Evolutionary conservation across 352 stramenopile genomes (phyloP).

Genomic region (Phytophthora megakarya): DNA sequence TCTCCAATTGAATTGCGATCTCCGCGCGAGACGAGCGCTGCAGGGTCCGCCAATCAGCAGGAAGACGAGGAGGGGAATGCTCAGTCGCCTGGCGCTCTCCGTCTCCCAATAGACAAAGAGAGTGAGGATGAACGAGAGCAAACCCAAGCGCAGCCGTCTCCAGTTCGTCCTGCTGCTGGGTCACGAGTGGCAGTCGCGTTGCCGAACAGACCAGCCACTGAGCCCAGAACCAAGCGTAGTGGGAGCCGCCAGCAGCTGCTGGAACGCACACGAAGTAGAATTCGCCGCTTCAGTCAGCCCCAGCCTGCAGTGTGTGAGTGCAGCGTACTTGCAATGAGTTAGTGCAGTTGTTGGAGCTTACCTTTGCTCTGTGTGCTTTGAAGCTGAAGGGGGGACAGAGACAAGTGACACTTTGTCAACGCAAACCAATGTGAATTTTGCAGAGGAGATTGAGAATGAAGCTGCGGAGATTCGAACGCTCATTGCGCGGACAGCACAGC

Average conservation of each 20-base stretch:
- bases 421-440: constrained; percentile 18
- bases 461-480: constrained; percentile 38
- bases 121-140: constrained; percentile 21
- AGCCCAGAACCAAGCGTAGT: constrained; percentile 6
- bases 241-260: constrained; percentile 24
- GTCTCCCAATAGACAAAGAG: constrained; percentile 12
- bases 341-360: constrained; percentile 3
- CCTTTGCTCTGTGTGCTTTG: constrained; percentile 8
- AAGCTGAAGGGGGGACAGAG: neutral
- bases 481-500: constrained; percentile 37
- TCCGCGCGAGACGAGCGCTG: neutral
- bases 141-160: constrained; percentile 3
- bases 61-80: constrained; percentile 4
- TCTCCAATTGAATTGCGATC: neutral
- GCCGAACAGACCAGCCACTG: neutral
- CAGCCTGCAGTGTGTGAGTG: constrained; percentile 29
- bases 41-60: constrained; percentile 18
- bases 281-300: constrained; percentile 20
- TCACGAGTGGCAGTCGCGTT: neutral
- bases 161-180: neutral
- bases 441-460: constrained; percentile 41
- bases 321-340: neutral
- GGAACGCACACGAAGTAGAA: constrained; percentile 18
- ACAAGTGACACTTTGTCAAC: neutral
- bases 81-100: neutral